Evolutionary conservation across 2,329 filamentous ascomycete species (phyloP).

Genomic region (Colletotrichum caudatum): DNA sequence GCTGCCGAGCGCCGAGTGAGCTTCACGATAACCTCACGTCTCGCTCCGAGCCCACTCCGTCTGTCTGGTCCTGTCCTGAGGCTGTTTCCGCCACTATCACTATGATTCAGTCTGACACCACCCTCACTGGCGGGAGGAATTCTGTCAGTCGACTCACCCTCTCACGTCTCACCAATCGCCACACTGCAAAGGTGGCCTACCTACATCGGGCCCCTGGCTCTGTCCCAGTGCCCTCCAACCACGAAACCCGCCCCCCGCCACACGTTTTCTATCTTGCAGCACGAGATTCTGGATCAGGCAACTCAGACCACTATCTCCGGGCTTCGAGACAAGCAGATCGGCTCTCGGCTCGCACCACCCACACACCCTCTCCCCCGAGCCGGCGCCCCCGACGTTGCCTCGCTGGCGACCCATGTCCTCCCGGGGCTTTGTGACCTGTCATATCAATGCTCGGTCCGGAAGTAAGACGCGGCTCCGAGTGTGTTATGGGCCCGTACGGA

Average conservation of each 20-base stretch:
- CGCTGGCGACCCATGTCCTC: conserved; percentile 29
- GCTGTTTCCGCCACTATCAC: conserved; percentile 22
- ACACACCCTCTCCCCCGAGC: conserved; percentile 33
- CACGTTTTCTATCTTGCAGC: conserved; percentile 21
- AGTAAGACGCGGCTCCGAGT: conserved; percentile 2
- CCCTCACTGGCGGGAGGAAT: not conserved
- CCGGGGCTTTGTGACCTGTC: conserved; percentile 31
- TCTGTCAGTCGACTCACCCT: not conserved
- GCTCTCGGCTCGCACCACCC: conserved; percentile 38
- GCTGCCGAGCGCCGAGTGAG: conserved; percentile 23
- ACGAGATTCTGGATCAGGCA: conserved; percentile 24
- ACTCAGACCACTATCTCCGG: conserved; percentile 23
- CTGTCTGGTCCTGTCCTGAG: conserved; percentile 14
- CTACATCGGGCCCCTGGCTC: conserved; percentile 3
- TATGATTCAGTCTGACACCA: not conserved
- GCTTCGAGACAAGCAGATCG: conserved; percentile 32
- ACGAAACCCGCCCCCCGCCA: conserved; percentile 23
- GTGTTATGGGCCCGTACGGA: conserved; percentile 14
- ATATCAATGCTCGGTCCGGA: conserved; percentile 7
- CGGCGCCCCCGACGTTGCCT: conserved; percentile 33
- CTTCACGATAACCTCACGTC: conserved; percentile 35
- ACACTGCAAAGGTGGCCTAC: conserved; percentile 6
- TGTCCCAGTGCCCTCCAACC: conserved; percentile 16
- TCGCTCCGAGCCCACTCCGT: conserved; percentile 18
- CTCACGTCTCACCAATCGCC: conserved; percentile 28